These are phyloP conservation scores for Omphalea diandra DNA, from an alignment of 441 rosid species.

Conservation along the genomic window DNA sequence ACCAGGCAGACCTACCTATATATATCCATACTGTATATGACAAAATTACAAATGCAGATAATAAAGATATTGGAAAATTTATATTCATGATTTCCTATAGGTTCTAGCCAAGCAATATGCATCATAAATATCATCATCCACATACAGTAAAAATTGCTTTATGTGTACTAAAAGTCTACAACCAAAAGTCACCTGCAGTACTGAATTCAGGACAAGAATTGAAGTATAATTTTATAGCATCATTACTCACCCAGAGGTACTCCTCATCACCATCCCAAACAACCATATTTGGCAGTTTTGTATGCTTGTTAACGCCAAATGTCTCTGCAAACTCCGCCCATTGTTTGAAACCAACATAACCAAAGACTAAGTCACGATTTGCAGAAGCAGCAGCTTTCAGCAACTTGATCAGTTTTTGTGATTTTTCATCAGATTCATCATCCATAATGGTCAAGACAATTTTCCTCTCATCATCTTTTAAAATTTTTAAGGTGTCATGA, in stretches of 20 bases:
- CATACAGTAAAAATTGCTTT: background rate
- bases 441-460: slow-evolving; percentile 66
- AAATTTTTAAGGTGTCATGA: slow-evolving; percentile 61
- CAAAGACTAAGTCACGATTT: slow-evolving; percentile 83
- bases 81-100: background rate
- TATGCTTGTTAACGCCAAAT: slow-evolving; percentile 49
- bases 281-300: slow-evolving; percentile 71
- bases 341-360: slow-evolving; percentile 77
- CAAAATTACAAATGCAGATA: background rate
- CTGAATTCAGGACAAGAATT: background rate
- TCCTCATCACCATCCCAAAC: slow-evolving; percentile 83
- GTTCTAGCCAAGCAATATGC: background rate
- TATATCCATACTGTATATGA: background rate
- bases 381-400: slow-evolving; percentile 92
- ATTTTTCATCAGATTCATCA: slow-evolving; percentile 65
- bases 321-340: slow-evolving; percentile 77
- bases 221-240: background rate
- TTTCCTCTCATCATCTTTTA: slow-evolving; percentile 81
- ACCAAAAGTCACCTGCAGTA: background rate
- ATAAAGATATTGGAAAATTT: background rate
- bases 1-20: no score
- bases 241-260: slow-evolving; percentile 56
- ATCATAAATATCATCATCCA: background rate
- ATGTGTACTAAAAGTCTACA: no score
- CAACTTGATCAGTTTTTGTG: slow-evolving; percentile 53